Evolutionary conservation across 345 rosid genomes (phyloP).

Genomic region (Geranium rotundifolium): DNA sequence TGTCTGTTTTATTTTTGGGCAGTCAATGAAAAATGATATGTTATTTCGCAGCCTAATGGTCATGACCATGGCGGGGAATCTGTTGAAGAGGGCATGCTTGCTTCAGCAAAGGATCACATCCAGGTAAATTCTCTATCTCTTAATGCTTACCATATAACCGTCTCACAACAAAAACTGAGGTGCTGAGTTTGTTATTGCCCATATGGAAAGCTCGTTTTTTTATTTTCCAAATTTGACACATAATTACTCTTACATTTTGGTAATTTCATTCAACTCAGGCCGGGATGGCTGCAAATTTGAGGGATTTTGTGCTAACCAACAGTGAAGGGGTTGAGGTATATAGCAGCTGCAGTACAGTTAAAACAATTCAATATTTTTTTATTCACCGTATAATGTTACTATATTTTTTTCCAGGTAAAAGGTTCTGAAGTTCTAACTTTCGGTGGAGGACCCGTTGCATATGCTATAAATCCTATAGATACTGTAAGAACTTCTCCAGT

Average conservation of each 20-base stretch:
- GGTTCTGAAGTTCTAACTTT: constrained; percentile 62
- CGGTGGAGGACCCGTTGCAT: constrained; percentile 69
- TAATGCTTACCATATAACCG: neutral
- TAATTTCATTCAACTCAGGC: constrained; percentile 28
- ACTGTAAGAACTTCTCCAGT: constrained; percentile 34
- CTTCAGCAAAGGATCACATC: constrained; percentile 68
- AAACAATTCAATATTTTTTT: neutral
- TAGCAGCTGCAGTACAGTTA: neutral
- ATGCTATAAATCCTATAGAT: constrained; percentile 60
- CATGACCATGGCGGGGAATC: constrained; percentile 75
- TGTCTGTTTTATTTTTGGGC: neutral
- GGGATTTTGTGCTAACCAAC: constrained; percentile 52
- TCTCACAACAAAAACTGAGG: neutral
- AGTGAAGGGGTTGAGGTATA: constrained; percentile 62
- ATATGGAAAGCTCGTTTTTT: neutral
- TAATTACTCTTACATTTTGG: neutral
- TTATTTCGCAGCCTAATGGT: constrained; percentile 56
- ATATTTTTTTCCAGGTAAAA: constrained; percentile 43
- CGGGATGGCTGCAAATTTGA: constrained; percentile 86
- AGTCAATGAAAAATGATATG: neutral
- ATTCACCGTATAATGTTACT: neutral
- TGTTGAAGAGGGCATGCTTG: constrained; percentile 57
- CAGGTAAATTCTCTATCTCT: constrained; percentile 33
- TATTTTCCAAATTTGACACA: neutral
- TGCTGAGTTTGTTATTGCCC: neutral